A percentile compares a stretch with the other conserved stretches of the same genome.
Conservation (phyloP, 805 yeast genomes). For the Saturnispora quitensis region DNA sequence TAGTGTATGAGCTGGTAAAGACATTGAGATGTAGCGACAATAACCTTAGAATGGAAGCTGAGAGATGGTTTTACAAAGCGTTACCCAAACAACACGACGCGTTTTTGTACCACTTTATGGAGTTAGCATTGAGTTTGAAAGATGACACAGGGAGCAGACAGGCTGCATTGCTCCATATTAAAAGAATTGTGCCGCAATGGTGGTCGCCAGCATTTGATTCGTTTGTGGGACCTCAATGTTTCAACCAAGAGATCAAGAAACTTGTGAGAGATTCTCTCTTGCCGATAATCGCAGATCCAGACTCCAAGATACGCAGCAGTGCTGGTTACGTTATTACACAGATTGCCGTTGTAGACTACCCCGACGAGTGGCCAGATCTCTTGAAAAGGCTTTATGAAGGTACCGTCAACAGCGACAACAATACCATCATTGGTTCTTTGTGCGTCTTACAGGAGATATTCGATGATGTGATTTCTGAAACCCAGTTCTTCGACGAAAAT, state of each 20-base stretch:
- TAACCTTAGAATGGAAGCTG: conserved; percentile 41
- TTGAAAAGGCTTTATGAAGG: conserved; percentile 37
- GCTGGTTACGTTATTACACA: conserved; percentile 72
- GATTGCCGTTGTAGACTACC: conserved; percentile 82
- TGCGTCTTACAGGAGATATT: conserved; percentile 64
- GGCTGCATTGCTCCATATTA: conserved; percentile 55
- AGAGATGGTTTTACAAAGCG: conserved; percentile 34
- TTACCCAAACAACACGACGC: conserved; percentile 43
- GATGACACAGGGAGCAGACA: conserved; percentile 40
- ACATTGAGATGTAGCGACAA: conserved; percentile 36
- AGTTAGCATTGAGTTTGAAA: conserved; percentile 29
- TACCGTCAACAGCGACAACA: conserved; percentile 27
- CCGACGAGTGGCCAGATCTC: conserved; percentile 91
- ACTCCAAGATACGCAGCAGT: conserved; percentile 54
- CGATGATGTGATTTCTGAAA: conserved; percentile 79
- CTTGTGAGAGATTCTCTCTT: conserved; percentile 44
- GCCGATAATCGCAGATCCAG: conserved; percentile 35
- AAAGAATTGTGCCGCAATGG: conserved; percentile 55
- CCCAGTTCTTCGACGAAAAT: conserved; percentile 73
- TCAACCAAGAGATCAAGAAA: conserved; percentile 43
- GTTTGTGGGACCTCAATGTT: conserved; percentile 47
- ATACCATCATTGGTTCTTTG: conserved; percentile 43
- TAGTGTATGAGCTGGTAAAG: conserved; percentile 14
- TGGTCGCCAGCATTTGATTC: conserved; percentile 84
- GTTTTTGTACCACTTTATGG: conserved; percentile 34